phyloP scores from a whole-genome alignment of 352 stramenopile species.

The Pythium pyrilobum region DNA sequence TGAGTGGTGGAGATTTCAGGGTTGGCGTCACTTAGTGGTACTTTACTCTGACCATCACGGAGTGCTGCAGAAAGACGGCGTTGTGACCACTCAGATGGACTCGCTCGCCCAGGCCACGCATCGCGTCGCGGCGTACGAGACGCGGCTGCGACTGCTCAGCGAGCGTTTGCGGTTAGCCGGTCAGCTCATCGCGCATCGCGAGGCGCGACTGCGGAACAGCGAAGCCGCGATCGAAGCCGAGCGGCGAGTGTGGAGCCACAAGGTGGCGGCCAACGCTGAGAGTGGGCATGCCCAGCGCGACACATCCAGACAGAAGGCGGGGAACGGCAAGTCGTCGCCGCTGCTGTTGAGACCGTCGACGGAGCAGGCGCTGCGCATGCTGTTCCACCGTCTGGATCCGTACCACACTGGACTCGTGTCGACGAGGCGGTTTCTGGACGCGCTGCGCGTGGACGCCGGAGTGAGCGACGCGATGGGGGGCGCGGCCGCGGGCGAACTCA shows the following conservation, averaged over 20 bases:
- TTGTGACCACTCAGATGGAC: conserved; percentile 47
- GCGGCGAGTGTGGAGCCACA: conserved; percentile 21
- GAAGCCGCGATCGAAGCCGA: conserved; percentile 51
- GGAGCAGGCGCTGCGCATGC: conserved; percentile 40
- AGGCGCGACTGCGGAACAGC: conserved; percentile 56
- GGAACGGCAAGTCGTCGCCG: background rate
- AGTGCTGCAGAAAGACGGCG: conserved; percentile 22
- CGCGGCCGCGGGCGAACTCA: conserved; percentile 16
- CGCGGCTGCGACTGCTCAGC: conserved; percentile 27
- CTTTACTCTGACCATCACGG: too few relatives aligned
- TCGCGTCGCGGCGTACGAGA: conserved; percentile 36
- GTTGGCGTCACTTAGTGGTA: background rate
- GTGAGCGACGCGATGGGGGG: conserved; percentile 33
- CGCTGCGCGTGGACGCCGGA: conserved; percentile 26
- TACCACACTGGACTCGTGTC: conserved; percentile 55
- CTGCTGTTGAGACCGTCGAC: conserved; percentile 36
- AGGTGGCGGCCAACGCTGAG: background rate
- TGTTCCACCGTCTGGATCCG: conserved; percentile 67
- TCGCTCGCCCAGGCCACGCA: conserved; percentile 21
- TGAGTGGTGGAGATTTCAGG: background rate
- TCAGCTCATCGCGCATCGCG: conserved; percentile 39
- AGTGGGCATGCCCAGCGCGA: too few relatives aligned
- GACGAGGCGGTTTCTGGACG: conserved; percentile 25
- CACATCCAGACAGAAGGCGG: conserved; percentile 31
- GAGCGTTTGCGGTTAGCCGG: conserved; percentile 40